Evolutionary conservation across 2,329 filamentous ascomycete genomes (phyloP).

Genomic region (Furcasterigmium sp.): DNA sequence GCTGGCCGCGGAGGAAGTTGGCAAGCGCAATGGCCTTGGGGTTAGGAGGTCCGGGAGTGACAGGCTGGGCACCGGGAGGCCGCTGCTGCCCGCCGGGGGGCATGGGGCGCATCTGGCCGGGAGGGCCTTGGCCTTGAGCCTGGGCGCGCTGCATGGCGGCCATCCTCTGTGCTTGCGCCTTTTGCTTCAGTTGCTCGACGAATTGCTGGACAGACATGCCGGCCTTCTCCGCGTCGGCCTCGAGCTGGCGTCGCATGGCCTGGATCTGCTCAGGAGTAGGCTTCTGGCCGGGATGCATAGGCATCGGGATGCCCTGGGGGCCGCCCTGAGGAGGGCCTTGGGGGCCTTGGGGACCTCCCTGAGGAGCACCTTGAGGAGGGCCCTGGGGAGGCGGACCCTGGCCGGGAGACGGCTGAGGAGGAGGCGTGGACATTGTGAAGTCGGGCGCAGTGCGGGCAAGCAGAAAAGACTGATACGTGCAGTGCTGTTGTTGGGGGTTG

Average conservation of each 20-base stretch:
- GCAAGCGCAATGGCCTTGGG: conserved; percentile 85
- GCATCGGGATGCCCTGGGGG: conserved; percentile 21
- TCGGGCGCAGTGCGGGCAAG: neutral
- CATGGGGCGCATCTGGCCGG: conserved; percentile 12
- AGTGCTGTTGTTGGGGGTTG: neutral
- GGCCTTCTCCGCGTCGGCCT: conserved; percentile 74
- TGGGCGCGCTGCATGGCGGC: conserved; percentile 13
- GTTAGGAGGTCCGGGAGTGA: conserved; percentile 75
- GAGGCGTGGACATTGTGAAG: neutral
- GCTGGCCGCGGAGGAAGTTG: conserved; percentile 76
- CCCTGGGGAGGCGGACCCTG: neutral
- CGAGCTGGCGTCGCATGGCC: conserved; percentile 76
- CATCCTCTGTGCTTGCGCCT: conserved; percentile 47
- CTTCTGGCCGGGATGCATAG: conserved; percentile 31
- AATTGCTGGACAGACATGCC: conserved; percentile 85
- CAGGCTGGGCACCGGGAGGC: conserved; percentile 50
- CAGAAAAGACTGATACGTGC: neutral
- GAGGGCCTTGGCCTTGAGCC: conserved; percentile 25
- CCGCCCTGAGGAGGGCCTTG: conserved; percentile 6
- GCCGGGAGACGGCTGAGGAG: neutral
- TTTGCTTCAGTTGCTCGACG: conserved; percentile 61
- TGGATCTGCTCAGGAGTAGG: conserved; percentile 82
- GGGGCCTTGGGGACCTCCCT: conserved; percentile 5
- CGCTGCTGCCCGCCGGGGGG: conserved; percentile 22
- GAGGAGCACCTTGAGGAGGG: neutral